These are phyloP conservation scores for Raffaelea albimanens DNA, from an alignment of 2,329 filamentous ascomycete species.

Conservation along the genomic window DNA sequence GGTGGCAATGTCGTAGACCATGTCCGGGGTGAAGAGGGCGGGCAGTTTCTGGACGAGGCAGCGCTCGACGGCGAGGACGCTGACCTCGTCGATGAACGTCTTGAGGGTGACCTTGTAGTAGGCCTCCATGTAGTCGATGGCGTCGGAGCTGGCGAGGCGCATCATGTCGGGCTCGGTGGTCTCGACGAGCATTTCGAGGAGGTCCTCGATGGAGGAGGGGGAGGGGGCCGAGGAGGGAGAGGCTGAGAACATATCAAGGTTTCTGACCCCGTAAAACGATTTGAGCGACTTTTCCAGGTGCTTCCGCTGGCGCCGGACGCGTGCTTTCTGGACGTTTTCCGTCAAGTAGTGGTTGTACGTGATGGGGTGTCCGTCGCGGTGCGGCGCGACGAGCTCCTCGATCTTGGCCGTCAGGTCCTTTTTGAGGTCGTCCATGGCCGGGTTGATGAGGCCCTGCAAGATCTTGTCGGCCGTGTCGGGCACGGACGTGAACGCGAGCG, in stretches of 20 bases:
- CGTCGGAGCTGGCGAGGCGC: slow-evolving; percentile 25
- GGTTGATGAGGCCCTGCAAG: slow-evolving; percentile 11
- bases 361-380: slow-evolving; percentile 24
- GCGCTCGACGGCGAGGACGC: slow-evolving; percentile 16
- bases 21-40: slow-evolving; percentile 14
- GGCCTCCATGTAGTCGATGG: slow-evolving; percentile 29
- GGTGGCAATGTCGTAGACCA: slow-evolving; percentile 12
- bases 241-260: neutral
- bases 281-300: slow-evolving; percentile 1
- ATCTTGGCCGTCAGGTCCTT: slow-evolving; percentile 15
- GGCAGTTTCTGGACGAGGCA: slow-evolving; percentile 15
- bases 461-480: slow-evolving; percentile 13
- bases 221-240: too few species aligned
- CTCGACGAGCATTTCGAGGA: neutral
- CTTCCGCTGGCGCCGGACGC: neutral
- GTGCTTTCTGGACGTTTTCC: slow-evolving; percentile 9
- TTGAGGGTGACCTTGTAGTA: slow-evolving; percentile 33
- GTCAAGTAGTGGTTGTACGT: slow-evolving; percentile 29
- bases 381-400: slow-evolving; percentile 17
- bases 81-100: slow-evolving; percentile 18
- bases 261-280: neutral
- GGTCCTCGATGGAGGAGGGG: too few species aligned
- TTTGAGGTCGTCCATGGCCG: slow-evolving; percentile 15
- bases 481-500: slow-evolving; percentile 14
- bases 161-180: slow-evolving; percentile 24